Evolutionary conservation across 164 flowering plant species (phyloP).

Genomic region (Piper betle): DNA sequence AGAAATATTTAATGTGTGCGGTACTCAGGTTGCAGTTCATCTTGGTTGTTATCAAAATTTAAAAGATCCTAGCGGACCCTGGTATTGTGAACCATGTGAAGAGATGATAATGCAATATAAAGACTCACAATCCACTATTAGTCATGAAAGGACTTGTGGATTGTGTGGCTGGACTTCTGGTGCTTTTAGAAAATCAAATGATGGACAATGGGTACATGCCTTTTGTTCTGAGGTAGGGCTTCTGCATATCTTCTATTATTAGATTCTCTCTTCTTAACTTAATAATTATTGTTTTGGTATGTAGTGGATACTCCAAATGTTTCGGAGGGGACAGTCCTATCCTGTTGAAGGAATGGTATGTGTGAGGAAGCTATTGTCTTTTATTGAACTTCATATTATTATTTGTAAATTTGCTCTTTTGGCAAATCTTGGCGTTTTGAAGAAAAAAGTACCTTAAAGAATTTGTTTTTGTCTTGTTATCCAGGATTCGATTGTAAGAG

Average conservation of each 20-base stretch:
- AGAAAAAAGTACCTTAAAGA: background rate
- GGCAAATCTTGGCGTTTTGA: background rate
- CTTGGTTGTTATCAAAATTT: slow-evolving; percentile 68
- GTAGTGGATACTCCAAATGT: slow-evolving; percentile 24
- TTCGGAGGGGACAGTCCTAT: slow-evolving; percentile 75
- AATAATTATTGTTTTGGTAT: background rate
- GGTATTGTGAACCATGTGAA: slow-evolving; percentile 89
- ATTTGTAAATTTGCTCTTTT: background rate
- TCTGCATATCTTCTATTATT: background rate
- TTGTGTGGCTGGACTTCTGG: slow-evolving; percentile 79
- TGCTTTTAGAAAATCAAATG: slow-evolving; percentile 77
- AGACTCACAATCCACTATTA: slow-evolving; percentile 22
- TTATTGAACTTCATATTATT: background rate
- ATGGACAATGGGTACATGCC: slow-evolving; percentile 91
- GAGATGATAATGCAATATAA: slow-evolving; percentile 33
- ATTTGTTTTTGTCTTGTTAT: background rate
- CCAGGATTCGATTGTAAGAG: slow-evolving; percentile 55
- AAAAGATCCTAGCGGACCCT: slow-evolving; percentile 63
- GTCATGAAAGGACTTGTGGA: slow-evolving; percentile 49
- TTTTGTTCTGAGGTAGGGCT: slow-evolving; percentile 84
- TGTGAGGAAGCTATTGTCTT: slow-evolving; percentile 3
- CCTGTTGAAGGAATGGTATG: slow-evolving; percentile 83
- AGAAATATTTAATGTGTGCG: background rate
- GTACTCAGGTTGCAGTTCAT: slow-evolving; percentile 79
- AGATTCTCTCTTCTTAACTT: background rate